Conservation (phyloP, 345 rosid genomes). For the Combretum micranthum region DNA sequence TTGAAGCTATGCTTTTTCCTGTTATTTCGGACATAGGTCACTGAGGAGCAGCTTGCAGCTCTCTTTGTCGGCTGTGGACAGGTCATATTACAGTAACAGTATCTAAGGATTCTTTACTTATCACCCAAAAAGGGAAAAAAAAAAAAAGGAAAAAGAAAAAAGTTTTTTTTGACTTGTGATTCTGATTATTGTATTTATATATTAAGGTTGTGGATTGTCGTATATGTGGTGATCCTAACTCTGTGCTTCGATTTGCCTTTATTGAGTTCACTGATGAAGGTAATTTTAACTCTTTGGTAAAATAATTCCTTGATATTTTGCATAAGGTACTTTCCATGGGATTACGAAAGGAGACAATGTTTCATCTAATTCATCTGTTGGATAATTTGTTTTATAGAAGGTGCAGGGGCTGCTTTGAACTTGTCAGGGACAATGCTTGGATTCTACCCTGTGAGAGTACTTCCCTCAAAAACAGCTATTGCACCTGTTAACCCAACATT, state of each 20-base stretch:
- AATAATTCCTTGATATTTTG: not conserved
- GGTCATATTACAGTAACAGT: conserved; percentile 26
- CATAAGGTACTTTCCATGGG: not conserved
- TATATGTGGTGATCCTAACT: conserved; percentile 92
- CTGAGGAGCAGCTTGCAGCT: conserved; percentile 97
- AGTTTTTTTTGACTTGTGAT: conserved; percentile 4
- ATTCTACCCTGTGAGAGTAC: conserved; percentile 79
- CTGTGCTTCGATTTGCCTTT: conserved; percentile 91
- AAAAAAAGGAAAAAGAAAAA: too few species aligned
- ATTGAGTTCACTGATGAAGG: conserved; percentile 94
- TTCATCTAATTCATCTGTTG: conserved; percentile 13
- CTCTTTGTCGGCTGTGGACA: conserved; percentile 77
- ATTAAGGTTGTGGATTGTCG: conserved; percentile 90
- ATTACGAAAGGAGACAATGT: not conserved
- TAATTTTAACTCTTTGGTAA: conserved; percentile 11
- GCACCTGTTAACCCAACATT: conserved; percentile 94
- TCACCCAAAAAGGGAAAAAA: too few species aligned
- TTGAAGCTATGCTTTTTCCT: not conserved
- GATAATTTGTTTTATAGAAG: conserved; percentile 34
- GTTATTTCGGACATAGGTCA: conserved; percentile 41
- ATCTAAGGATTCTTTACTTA: too few species aligned
- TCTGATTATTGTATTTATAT: conserved; percentile 10
- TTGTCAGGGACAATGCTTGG: conserved; percentile 87
- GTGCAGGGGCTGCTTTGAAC: conserved; percentile 68
- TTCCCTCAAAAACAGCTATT: conserved; percentile 93